Conservation (phyloP, 352 stramenopile genomes). For the Thalassiosira ordinaria region DNA sequence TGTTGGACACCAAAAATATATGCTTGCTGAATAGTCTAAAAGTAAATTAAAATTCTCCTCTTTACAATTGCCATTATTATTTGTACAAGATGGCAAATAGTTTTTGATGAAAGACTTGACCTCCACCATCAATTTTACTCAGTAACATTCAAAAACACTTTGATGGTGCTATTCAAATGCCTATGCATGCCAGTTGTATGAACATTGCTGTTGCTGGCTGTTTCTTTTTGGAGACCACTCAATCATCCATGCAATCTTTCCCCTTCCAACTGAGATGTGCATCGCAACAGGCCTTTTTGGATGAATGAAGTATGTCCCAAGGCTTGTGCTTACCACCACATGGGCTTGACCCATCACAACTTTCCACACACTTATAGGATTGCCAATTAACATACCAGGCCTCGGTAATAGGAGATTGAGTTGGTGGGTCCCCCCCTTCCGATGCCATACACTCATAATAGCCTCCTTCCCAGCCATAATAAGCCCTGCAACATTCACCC, state of each 20-base stretch:
- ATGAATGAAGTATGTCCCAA: constrained; percentile 23
- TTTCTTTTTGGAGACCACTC: no score
- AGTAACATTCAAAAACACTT: no score
- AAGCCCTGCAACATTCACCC: constrained; percentile 30
- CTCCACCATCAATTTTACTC: no score
- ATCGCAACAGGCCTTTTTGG: constrained; percentile 16
- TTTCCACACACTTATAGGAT: constrained; percentile 23
- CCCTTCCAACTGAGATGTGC: constrained; percentile 31
- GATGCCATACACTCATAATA: constrained; percentile 19
- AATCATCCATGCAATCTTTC: background rate
- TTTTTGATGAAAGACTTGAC: no score
- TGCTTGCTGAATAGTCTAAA: no score
- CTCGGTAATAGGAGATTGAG: constrained; percentile 3
- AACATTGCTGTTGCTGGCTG: no score
- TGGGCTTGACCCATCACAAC: constrained; percentile 18
- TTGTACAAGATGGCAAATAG: no score
- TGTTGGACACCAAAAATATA: no score
- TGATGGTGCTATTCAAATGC: no score
- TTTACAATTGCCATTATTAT: no score
- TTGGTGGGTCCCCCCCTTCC: background rate
- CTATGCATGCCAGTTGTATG: no score
- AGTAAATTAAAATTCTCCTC: no score
- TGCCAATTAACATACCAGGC: constrained; percentile 39
- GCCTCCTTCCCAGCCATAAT: constrained; percentile 34
- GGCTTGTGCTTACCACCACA: constrained; percentile 25